Percentiles rank a stretch among this genome's conserved stretches.
Conservation (phyloP, 352 stramenopile species). For the Elongisporangium anandrum region DNA sequence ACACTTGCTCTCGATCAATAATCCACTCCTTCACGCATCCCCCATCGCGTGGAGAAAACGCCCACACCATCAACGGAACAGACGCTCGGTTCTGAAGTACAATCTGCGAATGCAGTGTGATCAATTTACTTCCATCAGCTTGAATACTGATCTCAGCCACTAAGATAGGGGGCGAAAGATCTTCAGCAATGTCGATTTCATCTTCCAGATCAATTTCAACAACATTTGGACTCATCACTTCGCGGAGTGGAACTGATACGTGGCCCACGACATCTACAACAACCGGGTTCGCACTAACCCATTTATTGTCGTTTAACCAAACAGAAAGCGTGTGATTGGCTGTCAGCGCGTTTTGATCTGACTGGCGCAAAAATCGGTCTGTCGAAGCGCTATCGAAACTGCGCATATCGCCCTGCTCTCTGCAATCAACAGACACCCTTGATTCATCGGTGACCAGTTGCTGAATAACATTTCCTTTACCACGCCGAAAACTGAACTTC, state of each 20-base stretch:
- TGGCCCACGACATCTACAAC: conserved; percentile 86
- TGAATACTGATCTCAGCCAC: conserved; percentile 87
- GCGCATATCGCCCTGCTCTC: conserved; percentile 83
- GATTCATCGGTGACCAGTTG: conserved; percentile 59
- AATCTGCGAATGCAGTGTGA: conserved; percentile 84
- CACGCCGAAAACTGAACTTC: conserved; percentile 85
- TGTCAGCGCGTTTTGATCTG: conserved; percentile 66
- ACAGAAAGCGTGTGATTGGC: conserved; percentile 87
- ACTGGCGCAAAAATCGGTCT: conserved; percentile 71
- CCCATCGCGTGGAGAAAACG: conserved; percentile 78
- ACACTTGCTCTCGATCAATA: conserved; percentile 79
- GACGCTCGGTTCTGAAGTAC: conserved; percentile 85
- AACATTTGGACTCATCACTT: conserved; percentile 22
- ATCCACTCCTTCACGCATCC: conserved; percentile 78
- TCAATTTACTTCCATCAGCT: conserved; percentile 84
- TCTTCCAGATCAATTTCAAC: neutral
- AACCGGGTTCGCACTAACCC: conserved; percentile 82
- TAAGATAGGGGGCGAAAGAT: conserved; percentile 62
- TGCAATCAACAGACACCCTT: conserved; percentile 80
- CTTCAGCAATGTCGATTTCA: conserved; percentile 27
- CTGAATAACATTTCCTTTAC: conserved; percentile 74
- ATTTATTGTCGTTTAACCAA: conserved; percentile 84
- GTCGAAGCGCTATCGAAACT: conserved; percentile 81
- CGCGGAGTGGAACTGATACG: conserved; percentile 71
- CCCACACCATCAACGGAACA: conserved; percentile 85